A percentile compares a stretch with the other conserved stretches of the same genome.
phyloP scores from a whole-genome alignment of 2,329 filamentous ascomycete species.

The Lasiodiplodia sp. region DNA sequence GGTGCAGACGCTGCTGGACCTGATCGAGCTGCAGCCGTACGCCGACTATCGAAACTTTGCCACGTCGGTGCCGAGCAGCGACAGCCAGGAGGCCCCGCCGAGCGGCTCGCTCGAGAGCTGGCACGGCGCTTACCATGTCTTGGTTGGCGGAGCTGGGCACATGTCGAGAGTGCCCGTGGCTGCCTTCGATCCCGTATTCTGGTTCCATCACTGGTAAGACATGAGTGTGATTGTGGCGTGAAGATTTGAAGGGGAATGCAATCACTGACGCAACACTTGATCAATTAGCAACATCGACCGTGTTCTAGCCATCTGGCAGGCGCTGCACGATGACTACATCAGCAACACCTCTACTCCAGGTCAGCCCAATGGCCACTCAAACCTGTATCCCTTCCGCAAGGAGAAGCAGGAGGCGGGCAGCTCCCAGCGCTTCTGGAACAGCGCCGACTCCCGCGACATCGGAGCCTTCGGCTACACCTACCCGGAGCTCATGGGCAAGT shows the following conservation, averaged over 20 bases:
- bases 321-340: neutral
- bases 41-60: neutral
- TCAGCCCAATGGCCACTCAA: neutral
- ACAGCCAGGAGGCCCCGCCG: neutral
- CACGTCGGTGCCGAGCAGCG: neutral
- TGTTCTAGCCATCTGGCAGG: neutral
- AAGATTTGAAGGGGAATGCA: no score
- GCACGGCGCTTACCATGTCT: neutral
- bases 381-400: neutral
- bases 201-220: conserved; percentile 1
- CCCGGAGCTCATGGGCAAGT: neutral
- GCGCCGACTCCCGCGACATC: neutral
- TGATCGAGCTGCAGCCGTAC: neutral
- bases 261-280: no score
- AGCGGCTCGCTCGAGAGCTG: neutral
- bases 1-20: neutral
- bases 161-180: neutral
- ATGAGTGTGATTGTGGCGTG: neutral
- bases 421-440: neutral
- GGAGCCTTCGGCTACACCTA: neutral
- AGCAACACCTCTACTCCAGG: neutral
- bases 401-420: neutral
- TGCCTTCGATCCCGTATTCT: neutral
- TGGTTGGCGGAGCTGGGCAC: neutral
- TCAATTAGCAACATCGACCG: neutral